Conservation (phyloP, 306 rosid species). For the Abrus precatorius region DNA sequence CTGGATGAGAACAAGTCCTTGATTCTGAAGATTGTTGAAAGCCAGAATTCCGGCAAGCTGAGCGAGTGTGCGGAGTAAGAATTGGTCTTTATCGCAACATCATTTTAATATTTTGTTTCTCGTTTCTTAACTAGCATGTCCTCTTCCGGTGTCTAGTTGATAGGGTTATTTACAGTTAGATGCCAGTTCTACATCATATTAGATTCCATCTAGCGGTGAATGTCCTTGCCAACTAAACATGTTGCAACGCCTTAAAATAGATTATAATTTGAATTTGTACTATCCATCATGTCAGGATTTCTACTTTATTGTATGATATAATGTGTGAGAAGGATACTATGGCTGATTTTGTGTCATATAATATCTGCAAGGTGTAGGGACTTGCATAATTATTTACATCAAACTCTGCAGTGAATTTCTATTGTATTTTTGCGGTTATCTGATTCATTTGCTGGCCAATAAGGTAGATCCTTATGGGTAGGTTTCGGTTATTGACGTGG, state of each 20-base stretch:
- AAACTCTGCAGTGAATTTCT: not conserved
- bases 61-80: conserved; percentile 98
- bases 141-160: not conserved
- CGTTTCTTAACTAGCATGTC: not conserved
- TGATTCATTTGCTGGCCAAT: conserved; percentile 6
- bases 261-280: conserved; percentile 4
- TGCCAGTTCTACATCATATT: not conserved
- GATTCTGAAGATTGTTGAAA: conserved; percentile 97
- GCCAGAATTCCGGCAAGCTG: conserved; percentile 94
- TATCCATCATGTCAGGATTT: not conserved
- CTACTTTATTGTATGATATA: conserved; percentile 18
- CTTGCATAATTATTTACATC: not conserved
- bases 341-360: not conserved
- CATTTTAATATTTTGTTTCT: not conserved
- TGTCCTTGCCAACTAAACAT: conserved; percentile 14
- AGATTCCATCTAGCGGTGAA: not conserved
- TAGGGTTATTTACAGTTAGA: not conserved
- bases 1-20: conserved; percentile 97
- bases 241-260: not conserved
- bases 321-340: conserved; percentile 2
- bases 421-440: conserved; percentile 4
- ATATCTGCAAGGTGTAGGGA: not conserved
- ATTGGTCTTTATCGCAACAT: conserved; percentile 33
- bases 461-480: not conserved
- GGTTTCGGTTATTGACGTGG: not conserved